Evolutionary conservation across 2,329 filamentous ascomycete species (phyloP).

Genomic region (Rutstroemia sp.): DNA sequence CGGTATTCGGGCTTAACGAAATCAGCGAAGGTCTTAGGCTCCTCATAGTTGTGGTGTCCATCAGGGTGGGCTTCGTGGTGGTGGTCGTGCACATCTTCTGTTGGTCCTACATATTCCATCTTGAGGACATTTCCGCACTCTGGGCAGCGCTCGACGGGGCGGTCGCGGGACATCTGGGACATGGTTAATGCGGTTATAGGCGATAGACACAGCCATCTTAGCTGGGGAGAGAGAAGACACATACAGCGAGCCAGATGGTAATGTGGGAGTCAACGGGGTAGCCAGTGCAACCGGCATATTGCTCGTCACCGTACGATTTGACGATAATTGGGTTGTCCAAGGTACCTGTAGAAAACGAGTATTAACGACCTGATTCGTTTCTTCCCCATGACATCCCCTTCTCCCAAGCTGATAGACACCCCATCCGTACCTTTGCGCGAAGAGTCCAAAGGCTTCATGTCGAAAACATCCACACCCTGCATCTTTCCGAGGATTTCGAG

Average conservation of each 20-base stretch:
- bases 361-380: background rate
- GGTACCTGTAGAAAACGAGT: conserved; percentile 53
- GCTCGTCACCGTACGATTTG: conserved; percentile 88
- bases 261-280: conserved; percentile 85
- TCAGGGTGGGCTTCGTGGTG: conserved; percentile 44
- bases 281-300: conserved; percentile 95
- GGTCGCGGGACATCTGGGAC: conserved; percentile 70
- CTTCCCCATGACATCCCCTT: too few species aligned
- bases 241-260: conserved; percentile 83
- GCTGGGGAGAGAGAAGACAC: background rate
- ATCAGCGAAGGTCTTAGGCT: conserved; percentile 96
- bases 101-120: conserved; percentile 90
- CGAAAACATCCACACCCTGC: conserved; percentile 95
- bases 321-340: conserved; percentile 85
- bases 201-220: background rate
- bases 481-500: conserved; percentile 99
- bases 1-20: conserved; percentile 92
- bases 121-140: conserved; percentile 97
- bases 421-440: conserved; percentile 66
- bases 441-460: conserved; percentile 93
- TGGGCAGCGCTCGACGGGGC: conserved; percentile 88
- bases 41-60: conserved; percentile 55
- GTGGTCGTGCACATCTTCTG: conserved; percentile 53
- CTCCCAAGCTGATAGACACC: background rate
- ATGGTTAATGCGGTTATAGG: background rate